Evolutionary conservation across 305 asterid species (phyloP).

Genomic region (Solanum hybrid): DNA sequence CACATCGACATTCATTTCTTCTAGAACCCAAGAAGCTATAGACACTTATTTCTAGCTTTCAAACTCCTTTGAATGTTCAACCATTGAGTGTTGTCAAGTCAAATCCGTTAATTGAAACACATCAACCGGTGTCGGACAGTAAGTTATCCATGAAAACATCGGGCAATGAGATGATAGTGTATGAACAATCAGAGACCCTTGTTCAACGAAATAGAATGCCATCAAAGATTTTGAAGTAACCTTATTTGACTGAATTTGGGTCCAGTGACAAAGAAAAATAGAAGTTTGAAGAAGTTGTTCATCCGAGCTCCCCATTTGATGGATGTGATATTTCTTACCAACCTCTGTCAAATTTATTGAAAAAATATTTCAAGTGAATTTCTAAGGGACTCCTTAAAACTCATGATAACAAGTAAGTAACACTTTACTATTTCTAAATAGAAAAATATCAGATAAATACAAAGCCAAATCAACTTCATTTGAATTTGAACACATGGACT

Average conservation of each 20-base stretch:
- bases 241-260: not conserved
- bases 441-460: no score
- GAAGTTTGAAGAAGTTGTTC: not conserved
- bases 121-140: rapidly evolving
- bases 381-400: not conserved
- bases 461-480: no score
- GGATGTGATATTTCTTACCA: not conserved
- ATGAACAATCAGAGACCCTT: not conserved
- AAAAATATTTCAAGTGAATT: no score
- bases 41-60: not conserved
- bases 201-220: not conserved
- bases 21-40: not conserved
- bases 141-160: not conserved
- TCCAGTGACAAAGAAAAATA: not conserved
- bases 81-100: not conserved
- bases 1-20: not conserved
- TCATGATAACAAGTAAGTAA: not conserved
- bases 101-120: not conserved
- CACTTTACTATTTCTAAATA: not conserved
- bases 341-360: not conserved
- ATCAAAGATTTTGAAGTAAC: not conserved
- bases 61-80: not conserved
- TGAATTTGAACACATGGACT: no score
- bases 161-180: not conserved
- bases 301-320: not conserved